These are phyloP conservation scores for Ceratocystis eucalypticola DNA, from an alignment of 2,329 filamentous ascomycete genomes.

Conservation along the genomic window DNA sequence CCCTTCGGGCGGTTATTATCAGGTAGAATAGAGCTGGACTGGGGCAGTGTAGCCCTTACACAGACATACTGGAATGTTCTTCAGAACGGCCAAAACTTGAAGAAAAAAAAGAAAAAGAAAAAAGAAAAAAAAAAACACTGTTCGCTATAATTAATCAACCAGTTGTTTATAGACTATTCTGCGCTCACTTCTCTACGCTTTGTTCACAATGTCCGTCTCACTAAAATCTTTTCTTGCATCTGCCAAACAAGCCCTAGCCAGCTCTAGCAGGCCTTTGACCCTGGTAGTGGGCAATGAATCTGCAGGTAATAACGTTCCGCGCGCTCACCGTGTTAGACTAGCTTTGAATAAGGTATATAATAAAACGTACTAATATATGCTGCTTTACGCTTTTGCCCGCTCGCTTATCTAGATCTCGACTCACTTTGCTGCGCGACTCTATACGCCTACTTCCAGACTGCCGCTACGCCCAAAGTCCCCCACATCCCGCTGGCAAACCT, in stretches of 20 bases:
- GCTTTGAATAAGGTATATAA: too few relatives aligned
- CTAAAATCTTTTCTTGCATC: conserved; percentile 38
- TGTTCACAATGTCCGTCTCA: conserved; percentile 23
- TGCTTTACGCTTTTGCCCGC: not conserved
- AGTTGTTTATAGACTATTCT: too few relatives aligned
- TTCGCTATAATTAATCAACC: too few relatives aligned
- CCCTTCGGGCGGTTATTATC: too few relatives aligned
- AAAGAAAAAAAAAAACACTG: too few relatives aligned
- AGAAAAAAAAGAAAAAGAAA: too few relatives aligned
- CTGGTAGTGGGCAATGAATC: conserved; percentile 57
- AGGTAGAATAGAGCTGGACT: too few relatives aligned
- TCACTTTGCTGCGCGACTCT: conserved; percentile 63
- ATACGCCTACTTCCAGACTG: conserved; percentile 59
- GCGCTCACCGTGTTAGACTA: too few relatives aligned
- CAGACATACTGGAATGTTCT: too few relatives aligned
- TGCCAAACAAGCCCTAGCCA: conserved; percentile 35
- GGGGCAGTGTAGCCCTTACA: too few relatives aligned
- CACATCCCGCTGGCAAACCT: conserved; percentile 66
- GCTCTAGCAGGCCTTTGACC: conserved; percentile 34
- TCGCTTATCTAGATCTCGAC: conserved; percentile 51
- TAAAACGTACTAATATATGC: too few relatives aligned
- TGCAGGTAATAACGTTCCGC: conserved; percentile 34
- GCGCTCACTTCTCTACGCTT: not conserved
- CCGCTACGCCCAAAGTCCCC: conserved; percentile 38
- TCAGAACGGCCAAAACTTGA: too few relatives aligned